Conservation (phyloP, 306 rosid species). For the Prosopis cineraria region DNA sequence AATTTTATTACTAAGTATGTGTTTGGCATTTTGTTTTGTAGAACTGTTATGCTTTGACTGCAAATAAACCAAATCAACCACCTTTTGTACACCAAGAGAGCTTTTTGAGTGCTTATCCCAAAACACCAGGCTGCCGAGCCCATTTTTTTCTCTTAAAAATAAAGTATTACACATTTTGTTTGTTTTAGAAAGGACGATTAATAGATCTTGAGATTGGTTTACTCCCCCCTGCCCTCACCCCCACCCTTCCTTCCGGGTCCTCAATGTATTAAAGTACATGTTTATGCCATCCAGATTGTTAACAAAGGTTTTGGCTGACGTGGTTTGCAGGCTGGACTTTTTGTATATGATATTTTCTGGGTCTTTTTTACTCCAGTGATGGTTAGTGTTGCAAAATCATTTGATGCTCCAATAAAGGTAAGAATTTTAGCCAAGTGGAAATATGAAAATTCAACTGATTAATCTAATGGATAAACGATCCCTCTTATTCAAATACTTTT, state of each 20-base stretch:
- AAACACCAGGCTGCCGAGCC: not conserved
- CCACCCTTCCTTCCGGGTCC: no score
- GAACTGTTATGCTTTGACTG: constrained; percentile 7
- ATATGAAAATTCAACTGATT: not conserved
- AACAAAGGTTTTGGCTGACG: not conserved
- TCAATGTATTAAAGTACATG: not conserved
- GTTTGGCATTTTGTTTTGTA: constrained; percentile 6
- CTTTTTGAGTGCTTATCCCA: not conserved
- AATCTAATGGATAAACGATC: not conserved
- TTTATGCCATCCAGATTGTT: not conserved
- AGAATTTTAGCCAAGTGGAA: constrained; percentile 29
- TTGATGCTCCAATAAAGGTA: constrained; percentile 91
- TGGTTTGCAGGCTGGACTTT: constrained; percentile 69
- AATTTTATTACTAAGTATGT: not conserved
- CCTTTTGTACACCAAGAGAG: not conserved
- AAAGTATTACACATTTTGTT: not conserved
- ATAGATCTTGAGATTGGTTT: constrained; percentile 7
- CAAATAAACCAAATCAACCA: constrained; percentile 1
- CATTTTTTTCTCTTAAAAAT: not conserved
- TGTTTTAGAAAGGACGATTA: not conserved
- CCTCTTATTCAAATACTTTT: constrained; percentile 14
- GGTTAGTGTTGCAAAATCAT: constrained; percentile 93
- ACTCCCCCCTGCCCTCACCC: not conserved
- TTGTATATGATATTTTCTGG: constrained; percentile 91
- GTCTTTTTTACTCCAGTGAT: constrained; percentile 90